These are phyloP conservation scores for Cornus florida DNA, from an alignment of 148 eudicot species.

Conservation along the genomic window DNA sequence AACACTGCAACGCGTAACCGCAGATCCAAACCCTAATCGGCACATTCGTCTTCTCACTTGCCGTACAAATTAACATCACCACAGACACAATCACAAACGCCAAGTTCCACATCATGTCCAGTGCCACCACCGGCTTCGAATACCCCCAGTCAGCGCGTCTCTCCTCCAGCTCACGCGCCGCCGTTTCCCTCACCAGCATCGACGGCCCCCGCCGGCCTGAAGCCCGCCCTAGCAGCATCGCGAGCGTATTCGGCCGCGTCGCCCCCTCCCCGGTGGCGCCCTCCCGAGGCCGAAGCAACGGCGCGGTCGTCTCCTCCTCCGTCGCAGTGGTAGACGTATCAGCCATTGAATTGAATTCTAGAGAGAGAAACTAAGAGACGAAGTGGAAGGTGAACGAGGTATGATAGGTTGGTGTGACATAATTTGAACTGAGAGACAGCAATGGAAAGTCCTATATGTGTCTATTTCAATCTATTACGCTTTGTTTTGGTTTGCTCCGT, in stretches of 20 bases:
- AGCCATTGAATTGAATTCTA: too few species aligned
- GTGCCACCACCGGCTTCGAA: constrained; percentile 88
- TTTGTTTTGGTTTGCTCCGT: too few species aligned
- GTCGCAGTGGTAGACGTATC: background rate
- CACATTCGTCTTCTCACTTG: constrained; percentile 53
- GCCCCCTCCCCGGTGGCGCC: constrained; percentile 11
- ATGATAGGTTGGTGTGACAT: too few species aligned
- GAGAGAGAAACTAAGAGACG: too few species aligned
- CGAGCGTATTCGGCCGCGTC: constrained; percentile 28
- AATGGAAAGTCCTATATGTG: too few species aligned
- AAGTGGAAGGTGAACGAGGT: too few species aligned
- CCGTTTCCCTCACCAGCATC: constrained; percentile 81
- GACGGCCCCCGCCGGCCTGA: constrained; percentile 76
- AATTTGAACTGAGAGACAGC: too few species aligned
- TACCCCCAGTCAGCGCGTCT: constrained; percentile 94
- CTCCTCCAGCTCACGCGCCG: constrained; percentile 87
- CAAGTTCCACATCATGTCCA: constrained; percentile 85
- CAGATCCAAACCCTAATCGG: constrained; percentile 92
- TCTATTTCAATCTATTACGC: too few species aligned
- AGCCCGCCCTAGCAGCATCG: constrained; percentile 58
- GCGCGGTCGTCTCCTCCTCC: constrained; percentile 28
- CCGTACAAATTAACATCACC: constrained; percentile 51
- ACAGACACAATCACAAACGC: constrained; percentile 63
- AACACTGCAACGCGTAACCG: constrained; percentile 77
- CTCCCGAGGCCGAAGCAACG: constrained; percentile 49